Base-by-base conservation (phyloP, 2,329 filamentous ascomycete species). In the Ceratocystis destructans region DNA sequence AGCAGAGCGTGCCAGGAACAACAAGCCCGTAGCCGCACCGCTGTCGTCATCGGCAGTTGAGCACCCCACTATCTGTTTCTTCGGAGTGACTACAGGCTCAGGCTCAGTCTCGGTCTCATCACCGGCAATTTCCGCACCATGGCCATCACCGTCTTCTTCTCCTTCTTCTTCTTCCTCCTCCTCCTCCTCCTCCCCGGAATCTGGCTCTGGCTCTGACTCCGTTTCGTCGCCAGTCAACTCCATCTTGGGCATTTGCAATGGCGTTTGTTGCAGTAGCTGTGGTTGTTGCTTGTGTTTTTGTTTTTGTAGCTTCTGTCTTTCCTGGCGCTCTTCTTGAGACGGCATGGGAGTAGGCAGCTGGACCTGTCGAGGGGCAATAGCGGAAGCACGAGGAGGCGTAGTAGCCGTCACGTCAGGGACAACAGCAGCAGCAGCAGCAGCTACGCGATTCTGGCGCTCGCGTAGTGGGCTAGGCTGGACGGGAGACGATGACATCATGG, bases 21-120 rank as follows among this genome's bases (percentile, higher is more conserved):
- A 25, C 78, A 79, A 71, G 73, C 72, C 20, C 77, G 77, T 5
- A 71, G 71, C 25, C 70, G 78, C 15, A 69, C 71, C 15, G 74
- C 74, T 69, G 78, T 75, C 69, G 66, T 69, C 69, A 68, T 71
- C 65, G 76, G 28, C 79, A 69, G 70, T 77, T 41, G 71, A 68
- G 69, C 37, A 45, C 15, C 20, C 28, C 12, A 22, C 17, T 3
- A 57, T 67, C 31, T 65, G 66, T 17, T 46, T 65, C 17, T 62
- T 62, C 1, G 66, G 63, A 8, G 63, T 65, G 2, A 63, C 66
- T 1, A 53, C 20, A 7, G 12, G 41, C n/a, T 61, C 59, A 3
- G 15, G 8, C 59, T 61, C 31, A 33, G 8, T 59, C 20, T 57
- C 50, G 17, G 31, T 44, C 33, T 28, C 46, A 7, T 50, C 6